phyloP scores from a whole-genome alignment of 2,329 filamentous ascomycete genomes.

The Calonectria montana region DNA sequence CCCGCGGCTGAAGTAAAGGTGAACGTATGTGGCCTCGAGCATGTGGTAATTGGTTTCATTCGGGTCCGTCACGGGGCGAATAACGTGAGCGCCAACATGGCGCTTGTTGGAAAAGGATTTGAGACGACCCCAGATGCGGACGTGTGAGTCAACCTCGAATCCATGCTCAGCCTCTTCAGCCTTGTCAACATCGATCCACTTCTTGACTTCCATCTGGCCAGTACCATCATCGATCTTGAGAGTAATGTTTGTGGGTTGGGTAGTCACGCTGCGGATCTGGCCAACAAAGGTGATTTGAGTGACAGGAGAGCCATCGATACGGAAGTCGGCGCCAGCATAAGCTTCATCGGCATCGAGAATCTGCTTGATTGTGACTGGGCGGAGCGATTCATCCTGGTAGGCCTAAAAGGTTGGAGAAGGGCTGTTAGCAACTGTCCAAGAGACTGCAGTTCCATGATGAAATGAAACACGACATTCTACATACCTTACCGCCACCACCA shows the following conservation, averaged over 20 bases:
- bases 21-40: slow-evolving; percentile 88
- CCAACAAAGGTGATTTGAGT: slow-evolving; percentile 85
- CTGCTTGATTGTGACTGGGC: slow-evolving; percentile 96
- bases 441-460: no score
- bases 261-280: slow-evolving; percentile 87
- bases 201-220: slow-evolving; percentile 89
- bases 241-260: slow-evolving; percentile 90
- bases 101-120: slow-evolving; percentile 87
- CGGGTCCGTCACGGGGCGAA: slow-evolving; percentile 83
- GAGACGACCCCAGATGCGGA: slow-evolving; percentile 86
- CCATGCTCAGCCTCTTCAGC: slow-evolving; percentile 59
- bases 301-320: slow-evolving; percentile 81
- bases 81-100: slow-evolving; percentile 82
- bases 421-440: slow-evolving; percentile 19
- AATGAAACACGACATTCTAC: not conserved
- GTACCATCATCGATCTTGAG: slow-evolving; percentile 97
- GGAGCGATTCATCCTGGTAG: slow-evolving; percentile 85
- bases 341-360: slow-evolving; percentile 84
- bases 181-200: slow-evolving; percentile 79
- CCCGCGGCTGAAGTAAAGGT: slow-evolving; percentile 84
- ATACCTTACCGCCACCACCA: slow-evolving; percentile 57
- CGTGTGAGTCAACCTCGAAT: slow-evolving; percentile 80
- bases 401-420: slow-evolving; percentile 50
- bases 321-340: slow-evolving; percentile 79
- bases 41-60: slow-evolving; percentile 96